phyloP scores from a whole-genome alignment of 2,329 filamentous ascomycete genomes.

The Aspergillus nomiae region DNA sequence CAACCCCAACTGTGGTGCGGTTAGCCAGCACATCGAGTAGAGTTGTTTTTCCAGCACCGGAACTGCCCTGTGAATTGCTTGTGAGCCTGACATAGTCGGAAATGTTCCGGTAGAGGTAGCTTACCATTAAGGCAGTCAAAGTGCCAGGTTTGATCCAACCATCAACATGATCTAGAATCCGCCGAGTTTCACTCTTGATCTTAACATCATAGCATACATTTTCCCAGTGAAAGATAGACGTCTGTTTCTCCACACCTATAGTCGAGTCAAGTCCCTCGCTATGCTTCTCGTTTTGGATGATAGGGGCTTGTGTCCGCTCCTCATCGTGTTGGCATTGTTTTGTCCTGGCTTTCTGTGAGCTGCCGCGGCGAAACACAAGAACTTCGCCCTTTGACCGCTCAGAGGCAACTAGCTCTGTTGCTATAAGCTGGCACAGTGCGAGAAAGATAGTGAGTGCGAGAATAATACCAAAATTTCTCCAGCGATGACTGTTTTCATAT shows the following conservation, averaged over 20 bases:
- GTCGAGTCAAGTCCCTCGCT: background rate
- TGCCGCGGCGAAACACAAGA: slow-evolving; percentile 12
- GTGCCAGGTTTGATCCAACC: slow-evolving; percentile 57
- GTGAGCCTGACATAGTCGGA: background rate
- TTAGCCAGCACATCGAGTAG: slow-evolving; percentile 59
- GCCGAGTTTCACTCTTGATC: slow-evolving; percentile 71
- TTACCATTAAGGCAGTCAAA: slow-evolving; percentile 55
- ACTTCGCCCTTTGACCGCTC: slow-evolving; percentile 11
- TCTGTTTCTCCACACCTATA: slow-evolving; percentile 49
- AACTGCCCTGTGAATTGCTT: slow-evolving; percentile 48
- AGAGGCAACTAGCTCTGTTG: slow-evolving; percentile 44
- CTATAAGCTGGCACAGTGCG: slow-evolving; percentile 57
- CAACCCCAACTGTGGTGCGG: slow-evolving; percentile 61
- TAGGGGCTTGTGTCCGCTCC: background rate
- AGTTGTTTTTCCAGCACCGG: slow-evolving; percentile 62
- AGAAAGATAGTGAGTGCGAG: slow-evolving; percentile 64
- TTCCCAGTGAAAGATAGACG: slow-evolving; percentile 78
- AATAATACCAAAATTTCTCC: slow-evolving; percentile 69
- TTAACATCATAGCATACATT: slow-evolving; percentile 76
- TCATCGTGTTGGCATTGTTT: slow-evolving; percentile 9
- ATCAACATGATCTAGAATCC: slow-evolving; percentile 56
- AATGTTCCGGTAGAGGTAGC: background rate
- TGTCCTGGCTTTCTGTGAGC: slow-evolving; percentile 2
- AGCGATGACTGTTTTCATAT: slow-evolving; percentile 62
- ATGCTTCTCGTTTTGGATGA: background rate